Base-by-base conservation (phyloP, 2,329 filamentous ascomycete genomes). In the Fusarium anthophilum region DNA sequence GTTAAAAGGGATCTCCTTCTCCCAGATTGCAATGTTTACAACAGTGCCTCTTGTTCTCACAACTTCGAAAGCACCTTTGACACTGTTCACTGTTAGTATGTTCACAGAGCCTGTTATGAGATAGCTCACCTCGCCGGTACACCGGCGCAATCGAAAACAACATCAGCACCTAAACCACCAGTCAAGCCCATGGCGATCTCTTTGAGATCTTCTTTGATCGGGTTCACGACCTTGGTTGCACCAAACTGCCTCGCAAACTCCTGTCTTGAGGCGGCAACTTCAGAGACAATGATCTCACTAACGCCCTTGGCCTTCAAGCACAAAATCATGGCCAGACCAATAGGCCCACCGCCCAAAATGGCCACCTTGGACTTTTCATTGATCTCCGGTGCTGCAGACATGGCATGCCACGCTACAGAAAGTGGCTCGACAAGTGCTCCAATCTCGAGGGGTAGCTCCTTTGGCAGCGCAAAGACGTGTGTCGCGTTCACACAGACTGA, bases 11-110 rank as follows among this genome's bases (percentile, higher is more conserved):
- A 79, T 74, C 30, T 79, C 76, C 48, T 78, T 88, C 76, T 91
- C 89, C 89, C 89, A 92, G 7, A 92, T 88, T 0, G 90, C 89
- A n/a, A 92, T 86, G 69, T 92, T 92, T 5, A 92, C 85, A 1
- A 92, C 84, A 0, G 87, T 88, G 0, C 90, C 91, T 41, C 87
- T 83, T 1, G 85, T 83, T 55, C 85, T 83, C 6, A 90, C 86
- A 0, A 87, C 84, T 26, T 84, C 79, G 45, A 86, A 88, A 74
- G 81, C 89, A 14, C 70, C 69, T 17, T 79, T 79, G 15, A 78
- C 60, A 22, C 77, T 79, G n/a, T 10, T 3, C 1, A 9, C 0
- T 22, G 9, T 75, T 30, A 75, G 58, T 8, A 22, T 4, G 2
- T 7, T 8, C 1, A 6, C 1, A 6, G 3, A 24, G 11, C 2